phyloP scores from a whole-genome alignment of 176 grass and related monocot genomes.

The Otatea glauca region DNA sequence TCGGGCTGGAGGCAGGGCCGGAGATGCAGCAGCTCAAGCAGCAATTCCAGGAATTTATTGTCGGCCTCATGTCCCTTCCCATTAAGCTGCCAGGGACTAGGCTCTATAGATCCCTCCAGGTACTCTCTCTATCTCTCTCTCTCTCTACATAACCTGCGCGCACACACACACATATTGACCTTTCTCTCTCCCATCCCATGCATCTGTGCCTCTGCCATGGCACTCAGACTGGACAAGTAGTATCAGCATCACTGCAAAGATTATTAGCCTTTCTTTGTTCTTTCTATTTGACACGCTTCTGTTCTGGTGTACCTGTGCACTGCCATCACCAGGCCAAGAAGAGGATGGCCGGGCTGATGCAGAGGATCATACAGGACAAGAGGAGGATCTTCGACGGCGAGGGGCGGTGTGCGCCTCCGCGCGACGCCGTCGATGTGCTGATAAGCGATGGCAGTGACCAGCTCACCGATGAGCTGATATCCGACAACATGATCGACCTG shows the following conservation, averaged over 20 bases:
- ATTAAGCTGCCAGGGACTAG: constrained; percentile 91
- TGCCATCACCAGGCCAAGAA: constrained; percentile 73
- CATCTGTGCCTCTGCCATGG: background rate
- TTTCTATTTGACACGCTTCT: constrained; percentile 38
- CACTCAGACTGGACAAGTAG: background rate
- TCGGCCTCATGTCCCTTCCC: constrained; percentile 89
- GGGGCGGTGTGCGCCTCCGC: background rate
- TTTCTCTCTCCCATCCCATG: background rate
- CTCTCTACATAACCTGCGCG: background rate
- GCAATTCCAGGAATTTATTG: constrained; percentile 97
- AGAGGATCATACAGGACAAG: constrained; percentile 91
- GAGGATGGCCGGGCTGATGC: constrained; percentile 76
- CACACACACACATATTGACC: background rate
- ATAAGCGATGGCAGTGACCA: constrained; percentile 60
- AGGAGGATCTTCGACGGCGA: constrained; percentile 30
- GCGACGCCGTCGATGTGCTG: constrained; percentile 78
- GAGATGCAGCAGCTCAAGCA: constrained; percentile 91
- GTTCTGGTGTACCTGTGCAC: background rate
- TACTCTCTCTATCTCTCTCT: constrained; percentile 7
- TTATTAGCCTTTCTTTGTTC: constrained; percentile 37
- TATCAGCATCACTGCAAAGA: constrained; percentile 5
- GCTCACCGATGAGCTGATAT: constrained; percentile 89
- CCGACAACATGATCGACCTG: constrained; percentile 97
- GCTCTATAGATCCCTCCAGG: constrained; percentile 87
- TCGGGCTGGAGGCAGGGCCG: constrained; percentile 77